Conservation (phyloP, 2,329 filamentous ascomycete species). For the Ambrosiella beaveri region DNA sequence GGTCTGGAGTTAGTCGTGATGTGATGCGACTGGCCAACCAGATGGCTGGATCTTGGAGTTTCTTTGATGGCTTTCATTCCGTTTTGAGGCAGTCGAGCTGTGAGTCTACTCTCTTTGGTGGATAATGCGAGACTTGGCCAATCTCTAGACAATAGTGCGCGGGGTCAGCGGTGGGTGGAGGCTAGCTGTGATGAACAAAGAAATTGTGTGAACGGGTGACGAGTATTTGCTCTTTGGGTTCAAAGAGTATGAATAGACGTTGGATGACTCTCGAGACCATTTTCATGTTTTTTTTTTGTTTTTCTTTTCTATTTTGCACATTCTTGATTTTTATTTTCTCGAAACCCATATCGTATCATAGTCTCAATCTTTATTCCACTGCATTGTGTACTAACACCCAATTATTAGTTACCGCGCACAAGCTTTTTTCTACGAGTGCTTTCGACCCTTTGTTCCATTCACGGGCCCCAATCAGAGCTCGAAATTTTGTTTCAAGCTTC, state of each 20-base stretch:
- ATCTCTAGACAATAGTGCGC: not conserved
- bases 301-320: conserved; percentile 5
- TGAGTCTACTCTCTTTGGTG: not conserved
- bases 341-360: not conserved
- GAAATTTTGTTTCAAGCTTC: not conserved
- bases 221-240: not conserved
- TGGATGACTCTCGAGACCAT: not conserved
- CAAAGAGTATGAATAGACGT: conserved; percentile 2
- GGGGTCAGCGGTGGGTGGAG: not conserved
- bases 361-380: not conserved
- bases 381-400: not conserved
- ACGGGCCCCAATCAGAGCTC: not conserved
- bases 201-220: not conserved
- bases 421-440: not conserved
- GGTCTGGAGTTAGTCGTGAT: not conserved
- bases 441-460: not conserved
- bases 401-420: not conserved
- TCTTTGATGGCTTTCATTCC: not conserved
- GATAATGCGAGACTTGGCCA: not conserved
- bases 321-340: conserved; percentile 1
- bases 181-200: not conserved
- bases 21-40: not conserved
- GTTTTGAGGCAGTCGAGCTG: not conserved
- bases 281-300: conserved; percentile 5
- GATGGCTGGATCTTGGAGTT: not conserved